These are phyloP conservation scores for Knoxdaviesia capensis DNA, from an alignment of 2,329 filamentous ascomycete species.

Conservation along the genomic window DNA sequence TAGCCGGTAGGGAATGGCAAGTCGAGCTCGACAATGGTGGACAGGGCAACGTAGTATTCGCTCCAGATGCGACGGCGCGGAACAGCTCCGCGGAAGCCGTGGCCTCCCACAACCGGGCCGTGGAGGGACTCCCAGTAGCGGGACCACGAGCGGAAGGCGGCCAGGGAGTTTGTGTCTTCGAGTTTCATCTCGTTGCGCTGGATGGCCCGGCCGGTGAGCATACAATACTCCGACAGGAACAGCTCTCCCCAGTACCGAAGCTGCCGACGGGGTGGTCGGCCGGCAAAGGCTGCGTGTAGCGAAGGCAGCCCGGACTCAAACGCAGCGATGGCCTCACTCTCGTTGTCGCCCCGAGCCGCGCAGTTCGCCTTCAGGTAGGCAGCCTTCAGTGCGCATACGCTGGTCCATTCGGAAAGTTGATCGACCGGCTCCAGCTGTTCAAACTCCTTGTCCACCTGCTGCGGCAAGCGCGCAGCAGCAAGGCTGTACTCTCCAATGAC, in stretches of 20 bases:
- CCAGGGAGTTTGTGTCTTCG: constrained; percentile 30
- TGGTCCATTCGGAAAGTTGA: constrained; percentile 52
- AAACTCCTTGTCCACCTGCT: constrained; percentile 35
- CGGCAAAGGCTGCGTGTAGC: constrained; percentile 30
- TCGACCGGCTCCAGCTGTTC: constrained; percentile 29
- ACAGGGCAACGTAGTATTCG: constrained; percentile 66
- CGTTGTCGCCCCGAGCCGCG: constrained; percentile 25
- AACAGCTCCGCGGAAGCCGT: constrained; percentile 36
- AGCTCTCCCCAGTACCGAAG: constrained; percentile 62
- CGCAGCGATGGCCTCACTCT: constrained; percentile 39
- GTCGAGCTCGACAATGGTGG: constrained; percentile 49
- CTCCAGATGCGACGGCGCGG: constrained; percentile 57
- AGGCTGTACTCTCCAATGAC: constrained; percentile 46
- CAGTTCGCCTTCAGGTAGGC: constrained; percentile 57
- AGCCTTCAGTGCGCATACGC: constrained; percentile 61
- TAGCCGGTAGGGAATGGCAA: constrained; percentile 36
- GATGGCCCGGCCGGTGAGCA: constrained; percentile 41
- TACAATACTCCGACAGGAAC: constrained; percentile 54
- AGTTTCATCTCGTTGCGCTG: constrained; percentile 28
- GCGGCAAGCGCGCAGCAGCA: constrained; percentile 41
- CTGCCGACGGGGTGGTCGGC: constrained; percentile 37
- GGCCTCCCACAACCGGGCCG: constrained; percentile 27
- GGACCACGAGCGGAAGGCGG: constrained; percentile 46
- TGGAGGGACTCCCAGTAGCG: constrained; percentile 42
- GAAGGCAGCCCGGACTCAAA: constrained; percentile 47